Evolutionary conservation across 2,329 filamentous ascomycete genomes (phyloP), one percentile per base, ranked within the genome.

Genomic region (Claviceps citrina): DNA sequence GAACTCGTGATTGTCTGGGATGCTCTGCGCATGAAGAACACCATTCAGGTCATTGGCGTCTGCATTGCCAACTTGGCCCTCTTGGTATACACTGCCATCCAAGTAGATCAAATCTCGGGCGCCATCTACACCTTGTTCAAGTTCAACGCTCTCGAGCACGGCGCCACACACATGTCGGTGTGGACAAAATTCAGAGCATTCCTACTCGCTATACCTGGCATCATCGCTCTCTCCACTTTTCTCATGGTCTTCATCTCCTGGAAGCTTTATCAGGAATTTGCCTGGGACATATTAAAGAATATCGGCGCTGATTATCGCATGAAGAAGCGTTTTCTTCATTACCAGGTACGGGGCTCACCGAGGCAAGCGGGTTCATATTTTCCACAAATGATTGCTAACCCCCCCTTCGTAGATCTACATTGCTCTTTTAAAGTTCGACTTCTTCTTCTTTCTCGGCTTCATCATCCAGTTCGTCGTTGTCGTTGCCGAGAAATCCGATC

Each of bases 391-490:
- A 25, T n/a, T 2, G 12, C 26, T 41, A 16, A 44, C 42, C 12
- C 20, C 3, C 5, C 3, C 10, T 12, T 43, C 45, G 52, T 58
- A 94, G 87, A 87, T 98, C 59, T 98, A 95, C 62, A 95, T 98
- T 54, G 85, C 91, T 28, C 73, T 98, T 9, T 73, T 98, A 48
- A 98, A 98, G 63, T 98, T 98, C 60, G 91, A 98, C 64, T 96
- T 98, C 64, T 98, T 98, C 76, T 96, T 98, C 70, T 98, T 98
- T 71, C 76, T 98, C 38, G 91, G 89, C 40, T 98, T 98, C 61
- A 96, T 91, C 6, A 84, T 98, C 35, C 91, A 98, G 57, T 98
- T 98, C 61, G 73, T 96, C 40, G 89, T 98, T 51, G 82, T 96
- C 43, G 86, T 98, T 44, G 79, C 75, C 33, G 67, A 69, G 33